These are phyloP conservation scores for Microglena sp. DNA, from an alignment of 139 green algal genomes.

Conservation along the genomic window DNA sequence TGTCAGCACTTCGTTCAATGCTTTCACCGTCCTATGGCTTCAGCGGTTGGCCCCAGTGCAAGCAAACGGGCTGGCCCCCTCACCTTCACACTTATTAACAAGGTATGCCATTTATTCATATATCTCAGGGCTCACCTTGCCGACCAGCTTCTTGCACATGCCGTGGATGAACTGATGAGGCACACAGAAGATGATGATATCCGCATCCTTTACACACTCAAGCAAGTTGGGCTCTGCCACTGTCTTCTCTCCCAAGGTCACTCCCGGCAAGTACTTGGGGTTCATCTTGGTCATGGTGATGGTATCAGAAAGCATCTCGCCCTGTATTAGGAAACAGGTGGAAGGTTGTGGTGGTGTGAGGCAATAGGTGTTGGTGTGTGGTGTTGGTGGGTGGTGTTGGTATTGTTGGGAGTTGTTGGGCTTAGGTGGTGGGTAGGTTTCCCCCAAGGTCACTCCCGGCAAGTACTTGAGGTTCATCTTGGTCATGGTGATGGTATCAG, in stretches of 20 bases:
- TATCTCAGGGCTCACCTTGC: conserved; percentile 15
- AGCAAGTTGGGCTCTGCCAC: conserved; percentile 34
- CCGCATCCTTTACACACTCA: conserved; percentile 30
- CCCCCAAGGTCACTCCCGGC: conserved; percentile 30
- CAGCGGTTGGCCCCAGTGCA: too few relatives aligned
- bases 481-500: conserved; percentile 52
- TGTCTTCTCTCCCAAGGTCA: conserved; percentile 36
- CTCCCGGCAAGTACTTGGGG: conserved; percentile 48
- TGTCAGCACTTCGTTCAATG: too few relatives aligned
- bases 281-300: conserved; percentile 62
- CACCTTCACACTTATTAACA: too few relatives aligned
- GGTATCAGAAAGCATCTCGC: conserved; percentile 45
- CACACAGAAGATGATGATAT: conserved; percentile 39
- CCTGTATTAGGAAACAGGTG: too few relatives aligned
- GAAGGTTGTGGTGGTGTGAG: too few relatives aligned
- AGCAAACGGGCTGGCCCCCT: too few relatives aligned
- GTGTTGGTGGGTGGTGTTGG: too few relatives aligned
- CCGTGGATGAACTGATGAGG: conserved; percentile 56
- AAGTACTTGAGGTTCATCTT: conserved; percentile 57
- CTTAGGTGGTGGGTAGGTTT: too few relatives aligned
- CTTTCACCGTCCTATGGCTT: too few relatives aligned
- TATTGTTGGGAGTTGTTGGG: too few relatives aligned
- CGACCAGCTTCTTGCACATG: conserved; percentile 42
- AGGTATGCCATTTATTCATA: background rate
- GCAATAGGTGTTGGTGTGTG: too few relatives aligned